phyloP scores from a whole-genome alignment of 192 early-diverging fungal species.

The Rhizophagus sp. region DNA sequence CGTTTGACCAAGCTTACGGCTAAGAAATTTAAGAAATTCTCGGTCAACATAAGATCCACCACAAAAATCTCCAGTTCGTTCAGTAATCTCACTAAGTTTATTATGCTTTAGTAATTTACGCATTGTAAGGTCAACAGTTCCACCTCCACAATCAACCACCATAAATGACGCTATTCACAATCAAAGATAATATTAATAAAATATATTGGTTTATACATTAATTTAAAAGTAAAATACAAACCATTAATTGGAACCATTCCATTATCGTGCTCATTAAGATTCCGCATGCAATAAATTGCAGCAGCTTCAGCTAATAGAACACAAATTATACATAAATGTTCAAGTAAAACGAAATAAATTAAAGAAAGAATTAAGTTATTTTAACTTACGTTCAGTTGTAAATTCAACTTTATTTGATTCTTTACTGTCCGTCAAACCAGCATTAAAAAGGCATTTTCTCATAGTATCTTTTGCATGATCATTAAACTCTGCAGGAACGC shows the following conservation, averaged over 20 bases:
- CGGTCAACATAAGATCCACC: conserved; percentile 50
- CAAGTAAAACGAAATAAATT: background rate
- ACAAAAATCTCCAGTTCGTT: conserved; percentile 46
- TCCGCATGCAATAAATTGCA: background rate
- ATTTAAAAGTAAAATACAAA: background rate
- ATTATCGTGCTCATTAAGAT: background rate
- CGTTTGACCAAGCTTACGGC: background rate
- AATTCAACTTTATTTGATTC: background rate
- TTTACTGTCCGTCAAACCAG: conserved; percentile 40
- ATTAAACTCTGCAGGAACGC: conserved; percentile 57
- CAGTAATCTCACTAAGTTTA: conserved; percentile 46
- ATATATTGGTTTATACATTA: background rate
- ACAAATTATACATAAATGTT: background rate
- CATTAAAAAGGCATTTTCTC: conserved; percentile 51
- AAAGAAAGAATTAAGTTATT: too few relatives aligned
- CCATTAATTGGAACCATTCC: background rate
- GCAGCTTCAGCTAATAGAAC: background rate
- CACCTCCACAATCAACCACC: conserved; percentile 45
- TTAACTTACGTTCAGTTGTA: background rate
- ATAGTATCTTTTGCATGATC: conserved; percentile 54
- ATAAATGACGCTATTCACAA: conserved; percentile 29
- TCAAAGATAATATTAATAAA: background rate
- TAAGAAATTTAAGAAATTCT: conserved; percentile 14
- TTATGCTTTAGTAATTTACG: background rate
- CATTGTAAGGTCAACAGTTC: conserved; percentile 40